phyloP scores from a whole-genome alignment of 352 stramenopile species.

The Phytophthora multivora region DNA sequence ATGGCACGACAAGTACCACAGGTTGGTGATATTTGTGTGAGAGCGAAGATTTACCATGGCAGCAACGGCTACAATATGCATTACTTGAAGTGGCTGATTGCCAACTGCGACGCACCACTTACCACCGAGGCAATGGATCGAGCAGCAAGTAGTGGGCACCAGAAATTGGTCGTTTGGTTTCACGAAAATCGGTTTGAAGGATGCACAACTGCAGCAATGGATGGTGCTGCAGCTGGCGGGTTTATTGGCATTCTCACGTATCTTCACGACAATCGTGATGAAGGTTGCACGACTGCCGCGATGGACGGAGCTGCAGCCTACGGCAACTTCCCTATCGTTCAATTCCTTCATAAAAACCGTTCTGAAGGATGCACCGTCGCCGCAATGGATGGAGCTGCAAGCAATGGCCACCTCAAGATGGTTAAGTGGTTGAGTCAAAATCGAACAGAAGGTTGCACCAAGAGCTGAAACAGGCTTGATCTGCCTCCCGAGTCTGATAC shows the following conservation, averaged over 20 bases:
- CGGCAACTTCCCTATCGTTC: slow-evolving; percentile 15
- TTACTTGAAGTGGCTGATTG: slow-evolving; percentile 22
- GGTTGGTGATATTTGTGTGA: too few species aligned
- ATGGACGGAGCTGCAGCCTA: slow-evolving; percentile 15
- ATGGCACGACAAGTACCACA: too few species aligned
- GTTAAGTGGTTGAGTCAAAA: slow-evolving; percentile 20
- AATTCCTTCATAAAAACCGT: slow-evolving; percentile 9
- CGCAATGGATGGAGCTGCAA: neutral
- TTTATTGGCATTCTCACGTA: neutral
- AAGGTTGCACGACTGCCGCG: slow-evolving; percentile 20
- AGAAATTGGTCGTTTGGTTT: slow-evolving; percentile 18
- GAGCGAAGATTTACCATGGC: too few species aligned
- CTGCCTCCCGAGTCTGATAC: too few species aligned
- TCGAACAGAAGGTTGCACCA: slow-evolving; percentile 3
- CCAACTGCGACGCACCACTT: slow-evolving; percentile 18
- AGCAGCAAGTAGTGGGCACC: slow-evolving; percentile 18
- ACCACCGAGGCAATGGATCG: slow-evolving; percentile 17
- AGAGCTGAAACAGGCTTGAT: too few species aligned
- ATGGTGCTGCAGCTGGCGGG: slow-evolving; percentile 9
- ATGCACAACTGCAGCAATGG: slow-evolving; percentile 16
- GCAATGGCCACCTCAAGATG: slow-evolving; percentile 7
- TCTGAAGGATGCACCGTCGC: too few species aligned
- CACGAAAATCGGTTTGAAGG: slow-evolving; percentile 23
- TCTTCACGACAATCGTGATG: neutral
- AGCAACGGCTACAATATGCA: too few species aligned